phyloP scores from a whole-genome alignment of 805 yeast genomes.

The Candida parachauliodes region DNA sequence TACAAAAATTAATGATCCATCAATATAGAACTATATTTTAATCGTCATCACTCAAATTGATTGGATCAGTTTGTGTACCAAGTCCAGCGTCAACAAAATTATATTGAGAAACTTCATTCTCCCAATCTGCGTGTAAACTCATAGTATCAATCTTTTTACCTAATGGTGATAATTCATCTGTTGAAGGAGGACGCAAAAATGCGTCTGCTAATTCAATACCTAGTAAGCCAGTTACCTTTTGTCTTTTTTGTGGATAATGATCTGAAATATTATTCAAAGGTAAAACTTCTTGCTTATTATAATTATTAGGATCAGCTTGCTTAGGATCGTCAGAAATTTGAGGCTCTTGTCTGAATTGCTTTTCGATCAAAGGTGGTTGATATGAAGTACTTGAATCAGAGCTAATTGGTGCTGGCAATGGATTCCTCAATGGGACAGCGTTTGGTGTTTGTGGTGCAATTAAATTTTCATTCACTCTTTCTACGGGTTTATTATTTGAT shows the following conservation, averaged over 20 bases:
- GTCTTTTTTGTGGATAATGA: conserved; percentile 16
- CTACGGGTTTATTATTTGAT: too few relatives aligned
- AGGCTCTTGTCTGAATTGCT: too few relatives aligned
- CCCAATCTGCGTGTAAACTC: conserved; percentile 7
- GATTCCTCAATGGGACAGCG: too few relatives aligned
- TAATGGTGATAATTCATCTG: conserved; percentile 2
- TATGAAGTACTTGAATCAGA: too few relatives aligned
- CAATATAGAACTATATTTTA: not conserved
- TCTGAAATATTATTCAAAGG: too few relatives aligned
- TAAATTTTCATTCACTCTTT: too few relatives aligned
- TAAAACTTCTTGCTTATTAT: too few relatives aligned
- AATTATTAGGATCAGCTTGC: too few relatives aligned
- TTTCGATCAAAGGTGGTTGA: too few relatives aligned
- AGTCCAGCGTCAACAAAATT: not conserved
- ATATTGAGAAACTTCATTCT: not conserved
- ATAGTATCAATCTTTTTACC: conserved; percentile 5
- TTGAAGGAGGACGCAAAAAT: not conserved
- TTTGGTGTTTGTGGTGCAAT: too few relatives aligned
- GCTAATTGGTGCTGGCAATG: too few relatives aligned
- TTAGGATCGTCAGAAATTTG: too few relatives aligned
- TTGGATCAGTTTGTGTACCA: conserved; percentile 5
- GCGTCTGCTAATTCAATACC: conserved; percentile 11
- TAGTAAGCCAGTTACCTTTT: conserved; percentile 11
- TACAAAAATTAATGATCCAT: not conserved
- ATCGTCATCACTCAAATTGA: conserved; percentile 4